Base-by-base conservation (phyloP, 306 rosid species). In the Lablab purpureus region DNA sequence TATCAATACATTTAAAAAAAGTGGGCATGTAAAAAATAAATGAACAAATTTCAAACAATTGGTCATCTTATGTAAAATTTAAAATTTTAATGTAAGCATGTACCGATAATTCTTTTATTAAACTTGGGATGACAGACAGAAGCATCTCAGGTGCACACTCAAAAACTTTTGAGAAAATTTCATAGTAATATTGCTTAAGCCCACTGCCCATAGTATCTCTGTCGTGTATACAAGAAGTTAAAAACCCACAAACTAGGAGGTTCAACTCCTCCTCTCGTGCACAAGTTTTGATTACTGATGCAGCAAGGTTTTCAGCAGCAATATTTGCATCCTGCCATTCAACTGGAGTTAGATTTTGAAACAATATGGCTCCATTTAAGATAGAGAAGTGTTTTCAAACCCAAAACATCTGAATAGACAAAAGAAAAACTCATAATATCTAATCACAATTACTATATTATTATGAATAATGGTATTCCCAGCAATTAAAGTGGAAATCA, bases 81-180 rank as follows among this genome's bases (percentile, higher is more conserved):
- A 18, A 43, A 77, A 77, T 36, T 62, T 46, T 55, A 50, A 70
- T 23, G 37, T 14, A 25, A 58, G 51, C 60, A 82, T 67, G 67
- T 80, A 95, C 99, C 94, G 82, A 78, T 66, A 95, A 81, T 67
- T 93, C 98, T 37, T 86, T 87, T 73, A 84, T 85, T 84, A 95
- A 87, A 85, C 85, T 86, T 37, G 97, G 99, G 73, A 93, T 87
- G 79, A 90, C 91, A 60, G 89, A 86, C 74, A 84, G 82, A 87
- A 93, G 98, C 90, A 93, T 87, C 81, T 87, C 86, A 83, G 99
- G 97, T 23, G 93, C 92, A 80, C 93, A 89, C 77, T 85, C 83
- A 76, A 87, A 89, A 78, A 93, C 81, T 87, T 86, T 81, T 58
- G 85, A 87, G 60, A 93, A 87, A 41, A 95, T 87, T 87, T 92